These are phyloP conservation scores for Corchorus olitorius DNA, from an alignment of 345 rosid species.

Conservation along the genomic window DNA sequence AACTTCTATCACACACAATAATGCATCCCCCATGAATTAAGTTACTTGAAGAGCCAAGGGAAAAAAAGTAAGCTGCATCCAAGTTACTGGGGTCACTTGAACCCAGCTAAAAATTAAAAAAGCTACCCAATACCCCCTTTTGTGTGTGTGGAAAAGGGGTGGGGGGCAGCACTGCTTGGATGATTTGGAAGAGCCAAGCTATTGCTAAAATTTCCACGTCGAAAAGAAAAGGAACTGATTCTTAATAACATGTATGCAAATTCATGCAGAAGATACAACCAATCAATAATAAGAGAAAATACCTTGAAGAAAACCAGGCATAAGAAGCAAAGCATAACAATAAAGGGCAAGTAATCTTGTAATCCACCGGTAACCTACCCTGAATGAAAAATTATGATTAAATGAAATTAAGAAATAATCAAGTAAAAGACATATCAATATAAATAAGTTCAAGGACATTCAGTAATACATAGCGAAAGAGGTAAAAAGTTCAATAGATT, in stretches of 20 bases:
- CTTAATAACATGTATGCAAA: neutral
- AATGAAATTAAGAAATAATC: neutral
- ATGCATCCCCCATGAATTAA: neutral
- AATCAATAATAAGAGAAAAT: neutral
- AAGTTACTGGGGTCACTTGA: neutral
- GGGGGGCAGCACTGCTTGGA: neutral
- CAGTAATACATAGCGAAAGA: neutral
- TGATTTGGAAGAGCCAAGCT: neutral
- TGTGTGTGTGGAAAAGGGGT: too few relatives aligned
- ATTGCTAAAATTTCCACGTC: neutral
- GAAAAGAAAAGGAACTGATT: neutral
- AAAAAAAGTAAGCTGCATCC: neutral
- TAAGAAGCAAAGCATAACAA: slow-evolving; percentile 78
- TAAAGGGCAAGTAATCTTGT: slow-evolving; percentile 74
- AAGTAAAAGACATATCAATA: neutral
- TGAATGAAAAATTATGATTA: slow-evolving; percentile 48
- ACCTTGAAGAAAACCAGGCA: slow-evolving; percentile 98
- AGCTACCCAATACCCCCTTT: neutral
- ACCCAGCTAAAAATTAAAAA: neutral
- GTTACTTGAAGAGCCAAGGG: neutral
- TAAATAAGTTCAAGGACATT: slow-evolving; percentile 1
- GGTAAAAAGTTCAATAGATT: too few relatives aligned
- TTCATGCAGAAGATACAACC: neutral
- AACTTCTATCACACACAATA: neutral
- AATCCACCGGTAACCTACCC: slow-evolving; percentile 95